These are phyloP conservation scores for Protostelium mycophagum DNA, from an alignment of 78 protist species.

Conservation along the genomic window DNA sequence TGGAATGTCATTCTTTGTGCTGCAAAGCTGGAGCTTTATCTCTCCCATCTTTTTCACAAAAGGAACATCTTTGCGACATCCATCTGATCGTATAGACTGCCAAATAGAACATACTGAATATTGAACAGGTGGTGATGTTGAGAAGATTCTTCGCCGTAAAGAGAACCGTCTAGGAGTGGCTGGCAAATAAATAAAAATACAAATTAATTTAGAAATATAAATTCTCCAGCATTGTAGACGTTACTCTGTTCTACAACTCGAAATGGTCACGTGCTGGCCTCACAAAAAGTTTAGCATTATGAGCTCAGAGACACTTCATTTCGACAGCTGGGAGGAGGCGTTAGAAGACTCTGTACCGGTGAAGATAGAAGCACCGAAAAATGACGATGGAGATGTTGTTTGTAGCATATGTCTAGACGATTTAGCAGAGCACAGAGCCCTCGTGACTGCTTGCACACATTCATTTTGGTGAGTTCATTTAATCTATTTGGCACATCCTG, in stretches of 20 bases:
- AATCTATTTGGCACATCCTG: no score
- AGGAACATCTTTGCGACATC: no score
- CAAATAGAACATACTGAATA: neutral
- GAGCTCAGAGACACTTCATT: neutral
- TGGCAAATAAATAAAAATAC: neutral
- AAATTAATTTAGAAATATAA: no score
- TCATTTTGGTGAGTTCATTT: neutral
- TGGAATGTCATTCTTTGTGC: no score
- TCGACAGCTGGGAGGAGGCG: neutral
- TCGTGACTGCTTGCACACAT: neutral
- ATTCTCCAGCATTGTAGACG: neutral
- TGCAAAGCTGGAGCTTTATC: no score
- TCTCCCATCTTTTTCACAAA: no score
- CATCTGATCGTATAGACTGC: no score
- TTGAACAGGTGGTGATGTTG: neutral
- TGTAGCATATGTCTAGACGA: neutral
- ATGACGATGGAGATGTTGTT: neutral
- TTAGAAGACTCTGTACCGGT: no score
- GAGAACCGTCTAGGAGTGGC: neutral
- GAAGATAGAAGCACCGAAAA: no score
- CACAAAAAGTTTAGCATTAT: neutral
- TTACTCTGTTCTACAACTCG: neutral
- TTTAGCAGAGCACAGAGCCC: neutral
- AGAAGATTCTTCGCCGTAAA: neutral
- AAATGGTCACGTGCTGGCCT: neutral